Evolutionary conservation across 2,329 filamentous ascomycete genomes (phyloP).

Genomic region (Plenodomus tracheiphilus): DNA sequence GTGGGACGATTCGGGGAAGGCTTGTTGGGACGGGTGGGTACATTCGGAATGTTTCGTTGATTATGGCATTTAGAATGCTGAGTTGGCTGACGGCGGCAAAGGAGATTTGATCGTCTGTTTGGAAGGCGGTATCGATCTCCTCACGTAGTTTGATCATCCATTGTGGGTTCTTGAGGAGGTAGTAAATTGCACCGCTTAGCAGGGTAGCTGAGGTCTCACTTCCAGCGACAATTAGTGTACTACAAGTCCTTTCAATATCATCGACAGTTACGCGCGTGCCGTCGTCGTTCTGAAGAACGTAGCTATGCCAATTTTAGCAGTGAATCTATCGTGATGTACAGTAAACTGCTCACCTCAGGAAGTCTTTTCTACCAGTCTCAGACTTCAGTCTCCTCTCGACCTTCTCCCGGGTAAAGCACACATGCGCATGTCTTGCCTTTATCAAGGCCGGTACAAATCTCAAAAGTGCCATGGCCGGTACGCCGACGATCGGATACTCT

Average conservation of each 20-base stretch:
- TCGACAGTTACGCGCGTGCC: conserved; percentile 16
- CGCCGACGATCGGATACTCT: conserved; percentile 13
- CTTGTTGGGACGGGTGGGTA: conserved; percentile 17
- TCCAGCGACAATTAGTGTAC: conserved; percentile 43
- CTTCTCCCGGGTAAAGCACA: conserved; percentile 14
- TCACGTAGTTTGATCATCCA: conserved; percentile 11
- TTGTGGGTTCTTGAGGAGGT: conserved; percentile 15
- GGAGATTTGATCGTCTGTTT: conserved; percentile 13
- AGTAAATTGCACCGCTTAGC: conserved; percentile 19
- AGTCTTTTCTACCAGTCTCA: conserved; percentile 22
- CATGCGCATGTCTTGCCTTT: conserved; percentile 8
- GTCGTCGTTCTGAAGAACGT: conserved; percentile 19
- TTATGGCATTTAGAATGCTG: conserved; percentile 18
- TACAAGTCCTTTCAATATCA: conserved; percentile 40
- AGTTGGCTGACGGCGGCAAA: conserved; percentile 15
- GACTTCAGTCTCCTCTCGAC: conserved; percentile 13
- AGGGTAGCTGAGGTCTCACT: conserved; percentile 44
- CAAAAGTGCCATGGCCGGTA: conserved; percentile 6
- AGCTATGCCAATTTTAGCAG: conserved; percentile 5
- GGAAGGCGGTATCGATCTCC: conserved; percentile 18
- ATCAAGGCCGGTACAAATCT: conserved; percentile 8
- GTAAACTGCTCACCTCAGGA: conserved; percentile 10
- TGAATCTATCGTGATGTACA: background rate
- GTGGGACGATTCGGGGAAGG: conserved; percentile 11
- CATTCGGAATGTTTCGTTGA: conserved; percentile 23